Percentiles rank a stretch among this genome's conserved stretches.
phyloP scores from a whole-genome alignment of 257 asterid species.

The Petunia axillaris region DNA sequence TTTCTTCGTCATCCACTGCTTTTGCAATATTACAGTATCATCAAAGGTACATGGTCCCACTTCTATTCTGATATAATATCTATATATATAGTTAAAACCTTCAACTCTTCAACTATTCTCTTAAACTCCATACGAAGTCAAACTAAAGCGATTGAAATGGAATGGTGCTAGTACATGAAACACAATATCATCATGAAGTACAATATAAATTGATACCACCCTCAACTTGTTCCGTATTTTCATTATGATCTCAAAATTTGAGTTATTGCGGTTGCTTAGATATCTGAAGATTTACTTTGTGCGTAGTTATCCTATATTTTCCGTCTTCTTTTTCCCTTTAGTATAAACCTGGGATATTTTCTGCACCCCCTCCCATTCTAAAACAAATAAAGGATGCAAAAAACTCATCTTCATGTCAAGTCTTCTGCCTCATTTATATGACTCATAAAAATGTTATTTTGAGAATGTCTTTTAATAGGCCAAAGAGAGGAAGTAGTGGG shows the following conservation, averaged over 20 bases:
- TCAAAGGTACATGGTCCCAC: background rate
- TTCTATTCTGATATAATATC: background rate
- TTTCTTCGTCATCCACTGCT: background rate
- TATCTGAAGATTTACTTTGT: background rate
- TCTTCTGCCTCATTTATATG: no score
- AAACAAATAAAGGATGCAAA: background rate
- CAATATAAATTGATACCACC: background rate
- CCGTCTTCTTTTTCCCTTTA: background rate
- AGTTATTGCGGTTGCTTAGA: background rate
- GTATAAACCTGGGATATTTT: background rate
- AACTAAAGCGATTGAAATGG: background rate
- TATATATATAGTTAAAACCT: background rate
- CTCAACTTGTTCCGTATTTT: no score
- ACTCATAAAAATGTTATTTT: background rate
- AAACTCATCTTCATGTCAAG: background rate
- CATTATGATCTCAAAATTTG: background rate
- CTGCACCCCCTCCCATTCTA: background rate
- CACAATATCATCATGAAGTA: background rate
- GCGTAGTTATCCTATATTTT: background rate
- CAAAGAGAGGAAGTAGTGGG: background rate
- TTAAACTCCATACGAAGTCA: background rate
- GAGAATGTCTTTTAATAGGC: slow-evolving; percentile 3
- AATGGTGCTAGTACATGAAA: background rate
- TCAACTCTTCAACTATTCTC: background rate
- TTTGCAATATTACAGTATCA: background rate